These are phyloP conservation scores for Claviceps citrina DNA, from an alignment of 2,329 filamentous ascomycete genomes.

Conservation along the genomic window DNA sequence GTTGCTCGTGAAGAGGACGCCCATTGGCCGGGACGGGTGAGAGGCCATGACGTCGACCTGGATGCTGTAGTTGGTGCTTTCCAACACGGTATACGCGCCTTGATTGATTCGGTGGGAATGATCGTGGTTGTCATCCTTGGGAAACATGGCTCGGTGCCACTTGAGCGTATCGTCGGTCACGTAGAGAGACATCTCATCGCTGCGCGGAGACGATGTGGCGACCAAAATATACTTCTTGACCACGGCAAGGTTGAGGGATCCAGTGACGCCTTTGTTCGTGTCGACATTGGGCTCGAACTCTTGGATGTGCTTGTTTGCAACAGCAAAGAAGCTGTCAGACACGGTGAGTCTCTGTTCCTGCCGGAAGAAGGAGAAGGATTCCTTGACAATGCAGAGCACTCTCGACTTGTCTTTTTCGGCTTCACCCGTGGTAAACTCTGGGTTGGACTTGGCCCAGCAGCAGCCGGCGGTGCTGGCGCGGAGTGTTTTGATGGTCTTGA, in stretches of 20 bases:
- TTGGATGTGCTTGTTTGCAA: slow-evolving; percentile 30
- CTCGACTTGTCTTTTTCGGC: slow-evolving; percentile 51
- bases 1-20: slow-evolving; percentile 85
- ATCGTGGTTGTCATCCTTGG: slow-evolving; percentile 56
- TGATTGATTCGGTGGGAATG: slow-evolving; percentile 57
- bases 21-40: slow-evolving; percentile 54
- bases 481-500: slow-evolving; percentile 52
- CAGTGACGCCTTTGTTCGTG: slow-evolving; percentile 55
- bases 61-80: slow-evolving; percentile 95
- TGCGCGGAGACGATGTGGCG: slow-evolving; percentile 62
- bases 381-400: slow-evolving; percentile 65
- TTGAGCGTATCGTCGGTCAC: slow-evolving; percentile 67
- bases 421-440: slow-evolving; percentile 55
- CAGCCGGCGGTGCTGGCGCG: slow-evolving; percentile 59
- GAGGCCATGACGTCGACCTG: slow-evolving; percentile 82
- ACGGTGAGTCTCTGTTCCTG: slow-evolving; percentile 65
- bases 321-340: slow-evolving; percentile 70
- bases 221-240: slow-evolving; percentile 80
- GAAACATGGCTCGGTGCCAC: slow-evolving; percentile 90
- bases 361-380: slow-evolving; percentile 52
- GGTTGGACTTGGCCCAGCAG: slow-evolving; percentile 70
- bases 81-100: slow-evolving; percentile 81
- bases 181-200: slow-evolving; percentile 82
- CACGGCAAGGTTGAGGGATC: slow-evolving; percentile 65
- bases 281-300: slow-evolving; percentile 67